Base-by-base conservation (phyloP, 1,139 yeast genomes). In the Lodderomyces elongisporus region DNA sequence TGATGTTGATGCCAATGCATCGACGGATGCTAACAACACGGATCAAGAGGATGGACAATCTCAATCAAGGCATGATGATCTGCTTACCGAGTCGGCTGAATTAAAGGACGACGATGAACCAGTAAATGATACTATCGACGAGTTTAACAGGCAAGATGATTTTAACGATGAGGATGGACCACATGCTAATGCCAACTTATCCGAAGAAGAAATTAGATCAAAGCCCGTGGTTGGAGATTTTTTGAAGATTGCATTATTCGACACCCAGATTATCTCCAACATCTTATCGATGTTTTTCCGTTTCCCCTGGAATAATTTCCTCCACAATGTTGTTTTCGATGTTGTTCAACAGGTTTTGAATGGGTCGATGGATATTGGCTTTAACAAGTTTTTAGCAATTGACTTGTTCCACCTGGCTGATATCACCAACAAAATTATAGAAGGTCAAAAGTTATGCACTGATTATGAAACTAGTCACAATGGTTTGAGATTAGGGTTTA, bases 321-420 rank as follows among this genome's bases (percentile, higher is more conserved):
- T 94, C 60, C 99, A 91, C 60, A 91, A 91, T 52, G 98, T 93
- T 37, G 96, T 91, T 6, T 91, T 91, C 62, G 99, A 91, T 58
- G 85, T 91, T 46, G 94, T 91, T 26, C 99, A 93, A 60, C 99
- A 91, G 58, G 83, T 91, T 10, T 73, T 91, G 53, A 89, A 88
- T 58, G 98, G 97, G 1, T 85, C 95, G 14, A 85, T 91, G 89
- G 95, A 88, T 44, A 83, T 85, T 49, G 74, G 74, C 4, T 91
- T 83, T 65, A 91, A 91, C 62, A 82, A 85, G 49, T 89, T 81
- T 51, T 61, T 91, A 38, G 95, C 95, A 17, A 79, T 85, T 45
- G 95, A 89, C 50, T 66, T 93, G 43, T 85, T 93, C 56, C 81
- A 80, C 36, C 73, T 79, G 45, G 93, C 89, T 27, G 70, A 79